A percentile compares a stretch with the other conserved stretches of the same genome.
Conservation (phyloP, 2,329 filamentous ascomycete species). For the Arthrobotrys conoides region DNA sequence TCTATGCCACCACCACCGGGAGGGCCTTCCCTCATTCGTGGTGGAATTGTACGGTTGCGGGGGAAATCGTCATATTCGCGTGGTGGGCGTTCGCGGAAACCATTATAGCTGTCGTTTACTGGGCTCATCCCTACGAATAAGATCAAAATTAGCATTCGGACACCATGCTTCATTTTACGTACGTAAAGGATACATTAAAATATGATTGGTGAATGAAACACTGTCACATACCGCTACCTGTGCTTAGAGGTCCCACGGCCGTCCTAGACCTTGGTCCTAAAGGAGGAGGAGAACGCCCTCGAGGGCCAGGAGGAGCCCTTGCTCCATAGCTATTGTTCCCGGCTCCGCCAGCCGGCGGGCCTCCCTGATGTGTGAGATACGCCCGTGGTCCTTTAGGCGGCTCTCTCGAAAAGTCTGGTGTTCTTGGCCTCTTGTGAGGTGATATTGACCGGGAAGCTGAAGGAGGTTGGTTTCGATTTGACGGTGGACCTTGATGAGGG, state of each 20-base stretch:
- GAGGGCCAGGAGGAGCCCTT: constrained; percentile 37
- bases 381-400: constrained; percentile 56
- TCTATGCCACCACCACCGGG: constrained; percentile 33
- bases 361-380: constrained; percentile 53
- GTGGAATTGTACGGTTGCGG: constrained; percentile 37
- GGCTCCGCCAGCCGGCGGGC: constrained; percentile 37
- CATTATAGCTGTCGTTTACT: constrained; percentile 43
- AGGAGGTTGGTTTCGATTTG: constrained; percentile 41
- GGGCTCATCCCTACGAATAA: constrained; percentile 51
- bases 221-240: constrained; percentile 45
- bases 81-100: constrained; percentile 44
- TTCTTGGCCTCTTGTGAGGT: constrained; percentile 43
- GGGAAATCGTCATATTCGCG: constrained; percentile 50
- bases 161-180: not conserved
- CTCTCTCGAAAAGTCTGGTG: constrained; percentile 53
- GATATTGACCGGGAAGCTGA: constrained; percentile 54
- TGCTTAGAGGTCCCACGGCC: constrained; percentile 47
- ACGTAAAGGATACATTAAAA: not conserved
- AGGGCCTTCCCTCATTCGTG: constrained; percentile 29
- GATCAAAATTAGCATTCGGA: not conserved
- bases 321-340: constrained; percentile 43
- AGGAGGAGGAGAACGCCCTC: constrained; percentile 53
- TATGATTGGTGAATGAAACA: not conserved
- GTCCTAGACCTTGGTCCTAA: constrained; percentile 44
- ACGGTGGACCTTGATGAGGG: constrained; percentile 43